Conservation (phyloP, 768 basidiomycete species). For the Clathrus columnatus region DNA sequence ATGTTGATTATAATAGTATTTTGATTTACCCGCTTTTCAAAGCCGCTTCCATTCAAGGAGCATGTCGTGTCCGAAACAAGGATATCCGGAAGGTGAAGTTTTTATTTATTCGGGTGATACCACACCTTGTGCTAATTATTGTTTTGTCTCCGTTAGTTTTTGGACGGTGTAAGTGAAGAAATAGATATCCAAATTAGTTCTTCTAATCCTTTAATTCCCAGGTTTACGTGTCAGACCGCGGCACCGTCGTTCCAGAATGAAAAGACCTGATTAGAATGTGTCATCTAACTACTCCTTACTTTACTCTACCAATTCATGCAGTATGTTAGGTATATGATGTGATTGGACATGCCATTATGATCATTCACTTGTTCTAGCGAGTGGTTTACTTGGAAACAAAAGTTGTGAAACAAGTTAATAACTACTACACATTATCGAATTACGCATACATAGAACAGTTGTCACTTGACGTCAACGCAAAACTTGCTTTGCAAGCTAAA, state of each 20-base stretch:
- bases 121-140: slow-evolving; percentile 66
- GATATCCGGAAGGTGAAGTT: slow-evolving; percentile 61
- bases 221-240: slow-evolving; percentile 79
- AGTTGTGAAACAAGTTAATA: too few species aligned
- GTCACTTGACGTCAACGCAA: too few species aligned
- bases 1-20: not conserved
- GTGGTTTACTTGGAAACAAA: too few species aligned
- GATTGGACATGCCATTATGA: not conserved
- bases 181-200: not conserved
- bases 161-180: slow-evolving; percentile 8
- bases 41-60: slow-evolving; percentile 96
- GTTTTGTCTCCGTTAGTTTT: slow-evolving; percentile 41
- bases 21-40: slow-evolving; percentile 6
- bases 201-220: not conserved
- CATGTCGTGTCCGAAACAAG: slow-evolving; percentile 97
- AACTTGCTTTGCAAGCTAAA: too few species aligned
- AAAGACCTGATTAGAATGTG: not conserved
- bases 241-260: slow-evolving; percentile 45
- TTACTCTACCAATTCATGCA: not conserved
- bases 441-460: too few species aligned
- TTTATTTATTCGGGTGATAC: not conserved
- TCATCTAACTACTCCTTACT: not conserved
- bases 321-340: not conserved
- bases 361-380: too few species aligned
- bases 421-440: too few species aligned